These are phyloP conservation scores for Talaromyces ruber DNA, from an alignment of 495 filamentous ascomycete genomes.

Conservation along the genomic window DNA sequence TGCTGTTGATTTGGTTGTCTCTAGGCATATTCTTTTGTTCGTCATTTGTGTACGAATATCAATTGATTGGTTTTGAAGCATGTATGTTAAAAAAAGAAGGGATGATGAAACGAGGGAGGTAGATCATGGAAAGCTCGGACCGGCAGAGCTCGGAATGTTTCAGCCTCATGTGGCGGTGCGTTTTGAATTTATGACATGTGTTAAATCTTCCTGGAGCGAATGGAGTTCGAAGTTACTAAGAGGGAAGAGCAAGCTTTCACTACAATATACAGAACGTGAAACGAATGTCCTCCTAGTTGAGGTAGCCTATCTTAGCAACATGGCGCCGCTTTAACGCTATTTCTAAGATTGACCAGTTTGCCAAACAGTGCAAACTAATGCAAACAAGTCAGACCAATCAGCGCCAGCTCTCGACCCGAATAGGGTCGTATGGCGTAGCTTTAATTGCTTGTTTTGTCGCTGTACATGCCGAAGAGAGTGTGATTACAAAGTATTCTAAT, in stretches of 20 bases:
- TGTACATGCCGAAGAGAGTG: background rate
- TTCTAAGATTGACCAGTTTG: background rate
- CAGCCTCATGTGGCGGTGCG: background rate
- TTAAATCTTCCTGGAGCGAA: too few relatives aligned
- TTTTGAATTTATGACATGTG: too few relatives aligned
- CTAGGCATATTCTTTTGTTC: background rate
- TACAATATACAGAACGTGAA: too few relatives aligned
- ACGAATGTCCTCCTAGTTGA: too few relatives aligned
- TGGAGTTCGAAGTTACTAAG: too few relatives aligned
- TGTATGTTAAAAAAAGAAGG: background rate
- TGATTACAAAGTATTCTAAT: background rate
- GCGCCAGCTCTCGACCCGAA: background rate
- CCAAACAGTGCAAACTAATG: background rate
- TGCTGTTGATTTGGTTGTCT: slow-evolving; percentile 13
- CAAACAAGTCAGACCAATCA: background rate
- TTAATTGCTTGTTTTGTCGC: background rate
- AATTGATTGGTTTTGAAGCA: background rate
- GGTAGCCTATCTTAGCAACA: background rate
- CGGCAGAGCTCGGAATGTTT: background rate
- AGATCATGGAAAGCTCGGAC: background rate
- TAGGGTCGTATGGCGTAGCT: background rate
- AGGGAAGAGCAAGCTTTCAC: too few relatives aligned
- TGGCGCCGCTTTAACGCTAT: background rate
- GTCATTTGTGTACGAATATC: background rate
- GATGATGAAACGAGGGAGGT: background rate